phyloP scores from a whole-genome alignment of 2,329 filamentous ascomycete genomes.

The Cladosporium sp. region DNA sequence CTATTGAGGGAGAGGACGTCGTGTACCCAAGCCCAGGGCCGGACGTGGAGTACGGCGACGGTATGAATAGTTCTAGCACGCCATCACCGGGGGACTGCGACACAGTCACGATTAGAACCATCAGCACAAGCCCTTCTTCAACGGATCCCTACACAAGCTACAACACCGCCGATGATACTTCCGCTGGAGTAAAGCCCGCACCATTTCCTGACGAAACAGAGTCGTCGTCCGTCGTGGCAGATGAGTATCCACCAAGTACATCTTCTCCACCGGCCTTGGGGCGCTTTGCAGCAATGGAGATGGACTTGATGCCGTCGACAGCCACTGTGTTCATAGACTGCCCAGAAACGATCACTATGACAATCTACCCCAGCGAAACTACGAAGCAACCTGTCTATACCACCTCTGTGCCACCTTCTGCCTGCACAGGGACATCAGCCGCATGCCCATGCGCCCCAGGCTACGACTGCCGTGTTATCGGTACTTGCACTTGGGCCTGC shows the following conservation, averaged over 20 bases:
- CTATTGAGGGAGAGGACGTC: slow-evolving; percentile 32
- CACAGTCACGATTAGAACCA: not conserved
- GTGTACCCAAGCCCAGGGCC: slow-evolving; percentile 38
- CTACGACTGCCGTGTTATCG: slow-evolving; percentile 17
- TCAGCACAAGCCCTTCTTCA: not conserved
- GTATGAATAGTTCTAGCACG: slow-evolving; percentile 24
- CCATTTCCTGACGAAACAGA: too few relatives aligned
- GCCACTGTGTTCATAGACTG: slow-evolving; percentile 20
- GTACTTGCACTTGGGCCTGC: slow-evolving; percentile 19
- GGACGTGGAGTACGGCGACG: slow-evolving; percentile 35
- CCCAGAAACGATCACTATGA: slow-evolving; percentile 20
- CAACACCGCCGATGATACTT: not conserved
- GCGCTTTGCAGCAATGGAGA: not conserved
- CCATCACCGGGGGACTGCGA: slow-evolving; percentile 28
- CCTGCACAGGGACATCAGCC: slow-evolving; percentile 18
- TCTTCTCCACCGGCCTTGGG: not conserved
- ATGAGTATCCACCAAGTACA: not conserved
- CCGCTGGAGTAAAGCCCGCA: not conserved
- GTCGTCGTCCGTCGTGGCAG: not conserved
- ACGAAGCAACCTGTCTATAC: slow-evolving; percentile 12
- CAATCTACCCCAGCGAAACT: slow-evolving; percentile 12
- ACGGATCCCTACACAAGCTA: slow-evolving; percentile 7
- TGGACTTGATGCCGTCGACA: slow-evolving; percentile 4
- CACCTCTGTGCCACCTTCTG: slow-evolving; percentile 11
- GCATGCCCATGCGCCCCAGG: slow-evolving; percentile 18